A percentile compares a stretch with the other conserved stretches of the same genome.
Evolutionary conservation across 352 stramenopile species (phyloP).

Genomic region (Heterotrichella gracilis): DNA sequence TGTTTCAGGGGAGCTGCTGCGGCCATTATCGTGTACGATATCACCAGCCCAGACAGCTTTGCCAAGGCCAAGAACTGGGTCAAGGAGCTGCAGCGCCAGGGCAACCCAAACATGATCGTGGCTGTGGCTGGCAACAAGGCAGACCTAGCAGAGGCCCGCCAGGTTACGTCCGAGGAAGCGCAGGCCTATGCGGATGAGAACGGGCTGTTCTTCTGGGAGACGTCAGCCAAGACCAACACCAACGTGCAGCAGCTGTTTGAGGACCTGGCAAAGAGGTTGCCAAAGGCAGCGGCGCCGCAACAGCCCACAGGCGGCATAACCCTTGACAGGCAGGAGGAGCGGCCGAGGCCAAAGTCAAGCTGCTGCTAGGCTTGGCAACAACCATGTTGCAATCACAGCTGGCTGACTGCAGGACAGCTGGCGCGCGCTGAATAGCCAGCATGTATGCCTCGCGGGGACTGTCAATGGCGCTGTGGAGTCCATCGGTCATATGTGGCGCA

Average conservation of each 20-base stretch:
- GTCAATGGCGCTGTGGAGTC: too few species aligned
- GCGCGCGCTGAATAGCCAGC: too few species aligned
- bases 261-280: conserved; percentile 34
- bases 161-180: conserved; percentile 56
- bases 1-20: conserved; percentile 57
- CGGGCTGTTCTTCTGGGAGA: conserved; percentile 93
- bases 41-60: conserved; percentile 83
- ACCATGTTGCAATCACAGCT: too few species aligned
- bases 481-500: too few species aligned
- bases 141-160: conserved; percentile 72
- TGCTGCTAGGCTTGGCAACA: too few species aligned
- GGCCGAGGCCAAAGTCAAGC: too few species aligned
- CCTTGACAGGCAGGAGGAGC: too few species aligned
- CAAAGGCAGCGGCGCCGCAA: too few species aligned
- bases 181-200: conserved; percentile 91
- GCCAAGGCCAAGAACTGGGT: conserved; percentile 94
- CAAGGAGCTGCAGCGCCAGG: conserved; percentile 89
- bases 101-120: conserved; percentile 80
- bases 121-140: conserved; percentile 78
- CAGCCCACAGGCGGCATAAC: too few species aligned
- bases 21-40: conserved; percentile 78
- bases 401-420: too few species aligned
- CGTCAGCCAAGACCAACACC: conserved; percentile 86
- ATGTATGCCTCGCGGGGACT: too few species aligned
- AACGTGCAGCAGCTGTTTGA: conserved; percentile 97